phyloP scores from a whole-genome alignment of 2,329 filamentous ascomycete species.

The Fusarium luffae region DNA sequence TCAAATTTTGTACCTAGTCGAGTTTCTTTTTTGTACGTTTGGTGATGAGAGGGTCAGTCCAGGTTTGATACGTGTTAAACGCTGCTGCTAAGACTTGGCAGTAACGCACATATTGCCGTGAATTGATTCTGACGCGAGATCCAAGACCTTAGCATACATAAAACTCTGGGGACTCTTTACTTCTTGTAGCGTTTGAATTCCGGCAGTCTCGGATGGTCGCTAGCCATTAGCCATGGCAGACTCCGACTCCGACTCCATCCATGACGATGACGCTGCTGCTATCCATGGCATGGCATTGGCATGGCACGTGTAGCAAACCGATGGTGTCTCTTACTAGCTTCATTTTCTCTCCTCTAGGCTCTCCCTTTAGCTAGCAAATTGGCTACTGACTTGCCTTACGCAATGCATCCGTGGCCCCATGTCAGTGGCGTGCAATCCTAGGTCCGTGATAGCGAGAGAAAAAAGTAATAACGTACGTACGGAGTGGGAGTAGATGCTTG shows the following conservation, averaged over 20 bases:
- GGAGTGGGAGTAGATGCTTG: neutral
- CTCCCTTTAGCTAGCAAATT: neutral
- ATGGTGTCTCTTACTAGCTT: constrained; percentile 4
- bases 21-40: neutral
- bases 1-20: neutral
- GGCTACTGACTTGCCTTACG: constrained; percentile 1
- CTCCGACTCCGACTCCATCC: neutral
- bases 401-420: constrained; percentile 16
- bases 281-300: neutral
- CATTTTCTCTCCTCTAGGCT: neutral
- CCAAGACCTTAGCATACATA: neutral
- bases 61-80: neutral
- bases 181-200: neutral
- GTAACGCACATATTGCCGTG: neutral
- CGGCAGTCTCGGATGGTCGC: neutral
- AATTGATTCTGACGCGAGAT: neutral
- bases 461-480: neutral
- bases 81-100: constrained; percentile 1
- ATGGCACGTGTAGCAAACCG: neutral
- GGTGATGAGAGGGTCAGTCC: neutral
- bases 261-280: constrained; percentile 3
- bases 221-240: neutral
- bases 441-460: constrained; percentile 3
- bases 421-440: constrained; percentile 15
- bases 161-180: neutral